A percentile compares a stretch with the other conserved stretches of the same genome.
phyloP scores from a whole-genome alignment of 768 basidiomycete genomes.

The Suillus discolor region DNA sequence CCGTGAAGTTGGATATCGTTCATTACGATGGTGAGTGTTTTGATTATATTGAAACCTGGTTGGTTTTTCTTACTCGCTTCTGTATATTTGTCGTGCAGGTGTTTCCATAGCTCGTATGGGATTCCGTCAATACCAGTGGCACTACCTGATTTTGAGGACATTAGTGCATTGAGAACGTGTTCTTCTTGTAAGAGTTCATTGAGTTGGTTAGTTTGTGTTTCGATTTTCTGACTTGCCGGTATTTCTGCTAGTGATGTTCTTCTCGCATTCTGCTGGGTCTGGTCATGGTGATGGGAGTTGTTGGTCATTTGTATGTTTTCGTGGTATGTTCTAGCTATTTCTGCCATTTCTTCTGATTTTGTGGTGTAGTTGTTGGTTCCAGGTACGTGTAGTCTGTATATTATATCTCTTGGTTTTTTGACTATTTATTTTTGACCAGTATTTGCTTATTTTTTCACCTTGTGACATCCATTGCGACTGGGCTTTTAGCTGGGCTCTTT shows the following conservation, averaged over 20 bases:
- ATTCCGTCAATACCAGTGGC: conserved; percentile 29
- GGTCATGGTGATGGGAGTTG: too few relatives aligned
- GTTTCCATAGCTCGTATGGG: conserved; percentile 33
- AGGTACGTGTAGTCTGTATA: background rate
- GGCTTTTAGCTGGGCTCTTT: background rate
- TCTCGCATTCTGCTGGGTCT: too few relatives aligned
- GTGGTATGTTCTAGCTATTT: background rate
- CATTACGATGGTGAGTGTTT: conserved; percentile 1
- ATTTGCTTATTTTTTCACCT: background rate
- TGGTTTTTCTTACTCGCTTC: background rate
- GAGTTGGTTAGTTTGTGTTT: fast-evolving
- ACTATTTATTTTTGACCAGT: background rate
- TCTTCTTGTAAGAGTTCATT: background rate
- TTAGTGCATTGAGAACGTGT: conserved; percentile 16
- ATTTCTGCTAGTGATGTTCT: background rate
- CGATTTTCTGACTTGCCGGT: background rate
- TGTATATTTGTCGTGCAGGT: background rate
- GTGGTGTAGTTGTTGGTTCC: fast-evolving
- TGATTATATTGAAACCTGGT: conserved; percentile 12
- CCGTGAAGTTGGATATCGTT: conserved; percentile 25
- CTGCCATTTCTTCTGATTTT: background rate
- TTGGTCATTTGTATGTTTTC: background rate
- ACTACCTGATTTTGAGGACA: conserved; percentile 16
- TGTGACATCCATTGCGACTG: background rate
- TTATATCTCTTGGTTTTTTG: background rate